phyloP scores from a whole-genome alignment of 805 yeast genomes.

The Wickerhamomyces strasburgensis region DNA sequence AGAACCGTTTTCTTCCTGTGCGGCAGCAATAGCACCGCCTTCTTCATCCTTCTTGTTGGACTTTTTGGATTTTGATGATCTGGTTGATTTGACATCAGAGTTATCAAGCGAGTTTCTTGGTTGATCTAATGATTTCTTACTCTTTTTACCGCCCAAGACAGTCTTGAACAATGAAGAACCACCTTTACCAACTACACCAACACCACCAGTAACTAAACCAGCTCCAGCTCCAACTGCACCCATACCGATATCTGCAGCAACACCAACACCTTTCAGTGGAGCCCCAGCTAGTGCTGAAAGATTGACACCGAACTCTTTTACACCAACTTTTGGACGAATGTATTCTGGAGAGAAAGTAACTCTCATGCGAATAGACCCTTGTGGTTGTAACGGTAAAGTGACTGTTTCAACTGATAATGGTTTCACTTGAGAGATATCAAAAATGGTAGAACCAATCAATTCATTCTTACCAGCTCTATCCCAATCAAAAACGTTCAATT shows the following conservation, averaged over 20 bases:
- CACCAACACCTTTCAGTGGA: conserved; percentile 44
- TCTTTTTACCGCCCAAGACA: conserved; percentile 28
- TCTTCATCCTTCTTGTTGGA: conserved; percentile 2
- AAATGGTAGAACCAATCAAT: conserved; percentile 44
- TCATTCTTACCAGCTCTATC: conserved; percentile 71
- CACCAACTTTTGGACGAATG: conserved; percentile 51
- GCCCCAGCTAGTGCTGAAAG: conserved; percentile 37
- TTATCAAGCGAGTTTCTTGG: conserved; percentile 11
- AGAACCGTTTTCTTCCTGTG: conserved; percentile 9
- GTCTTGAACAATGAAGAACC: conserved; percentile 40
- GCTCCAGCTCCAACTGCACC: conserved; percentile 38
- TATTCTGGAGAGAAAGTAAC: conserved; percentile 62
- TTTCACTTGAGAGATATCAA: conserved; percentile 48
- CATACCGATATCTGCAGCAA: conserved; percentile 36
- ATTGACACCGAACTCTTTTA: conserved; percentile 38
- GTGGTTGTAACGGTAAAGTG: conserved; percentile 51
- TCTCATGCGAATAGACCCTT: conserved; percentile 52
- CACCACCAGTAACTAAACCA: conserved; percentile 40
- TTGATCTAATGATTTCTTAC: conserved; percentile 14
- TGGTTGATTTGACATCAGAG: conserved; percentile 32
- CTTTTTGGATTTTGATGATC: conserved; percentile 26
- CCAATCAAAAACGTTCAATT: conserved; percentile 63
- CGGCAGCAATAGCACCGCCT: conserved; percentile 9
- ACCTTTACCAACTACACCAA: conserved; percentile 38
- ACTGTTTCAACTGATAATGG: conserved; percentile 42